Percentiles rank a stretch among this genome's conserved stretches.
These are phyloP conservation scores for Ustilago esculenta DNA, from an alignment of 1,284 basidiomycete species.

Conservation along the genomic window DNA sequence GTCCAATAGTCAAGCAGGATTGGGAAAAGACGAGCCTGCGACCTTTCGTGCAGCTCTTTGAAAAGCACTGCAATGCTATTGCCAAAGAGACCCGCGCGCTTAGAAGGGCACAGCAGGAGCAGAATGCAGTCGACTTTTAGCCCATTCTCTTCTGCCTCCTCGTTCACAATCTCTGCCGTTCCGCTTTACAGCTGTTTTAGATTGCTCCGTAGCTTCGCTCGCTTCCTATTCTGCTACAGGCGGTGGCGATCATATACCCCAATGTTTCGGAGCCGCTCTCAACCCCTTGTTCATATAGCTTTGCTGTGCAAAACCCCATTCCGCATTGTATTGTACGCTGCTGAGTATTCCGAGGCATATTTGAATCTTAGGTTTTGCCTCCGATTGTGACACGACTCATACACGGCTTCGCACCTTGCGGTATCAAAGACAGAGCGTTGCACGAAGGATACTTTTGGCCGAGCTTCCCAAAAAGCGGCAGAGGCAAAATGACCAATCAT, in stretches of 20 bases:
- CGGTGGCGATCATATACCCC: conserved; percentile 11
- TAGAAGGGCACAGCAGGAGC: conserved; percentile 37
- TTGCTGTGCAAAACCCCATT: too few species aligned
- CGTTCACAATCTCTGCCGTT: background rate
- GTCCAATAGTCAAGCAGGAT: conserved; percentile 67
- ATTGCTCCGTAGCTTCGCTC: too few species aligned
- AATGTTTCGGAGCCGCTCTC: background rate
- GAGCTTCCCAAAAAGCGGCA: too few species aligned
- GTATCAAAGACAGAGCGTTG: too few species aligned
- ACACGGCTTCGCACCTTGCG: too few species aligned
- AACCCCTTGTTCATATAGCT: background rate
- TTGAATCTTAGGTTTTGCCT: too few species aligned
- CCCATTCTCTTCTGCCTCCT: background rate
- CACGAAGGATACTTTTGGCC: too few species aligned
- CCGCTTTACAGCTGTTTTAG: too few species aligned
- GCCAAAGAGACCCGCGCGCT: conserved; percentile 34
- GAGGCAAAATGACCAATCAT: too few species aligned
- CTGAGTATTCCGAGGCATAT: too few species aligned
- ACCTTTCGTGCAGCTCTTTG: conserved; percentile 89
- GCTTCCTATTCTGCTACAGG: too few species aligned
- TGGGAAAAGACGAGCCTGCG: conserved; percentile 74
- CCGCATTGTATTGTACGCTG: background rate
- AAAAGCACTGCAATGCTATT: conserved; percentile 73
- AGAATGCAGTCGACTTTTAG: conserved; percentile 41
- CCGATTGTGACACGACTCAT: too few species aligned